Percentiles rank a stretch among this genome's conserved stretches.
phyloP scores from a whole-genome alignment of 495 filamentous ascomycete species.

The Darksidea phi region DNA sequence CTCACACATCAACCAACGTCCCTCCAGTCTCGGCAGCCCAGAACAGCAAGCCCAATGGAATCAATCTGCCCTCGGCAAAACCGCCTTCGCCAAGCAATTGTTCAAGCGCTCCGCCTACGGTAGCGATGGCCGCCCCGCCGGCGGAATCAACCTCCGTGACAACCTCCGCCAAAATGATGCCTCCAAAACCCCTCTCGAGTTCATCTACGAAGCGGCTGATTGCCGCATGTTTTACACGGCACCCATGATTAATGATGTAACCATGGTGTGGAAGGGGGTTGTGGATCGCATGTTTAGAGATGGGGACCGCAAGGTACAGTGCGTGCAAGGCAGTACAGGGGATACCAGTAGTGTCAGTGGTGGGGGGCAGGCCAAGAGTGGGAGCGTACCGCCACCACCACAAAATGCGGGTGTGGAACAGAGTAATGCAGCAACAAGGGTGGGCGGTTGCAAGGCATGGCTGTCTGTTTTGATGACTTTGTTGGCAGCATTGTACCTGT shows the following conservation, averaged over 20 bases:
- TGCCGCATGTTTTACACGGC: constrained; percentile 32
- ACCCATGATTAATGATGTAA: constrained; percentile 23
- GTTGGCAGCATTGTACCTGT: neutral
- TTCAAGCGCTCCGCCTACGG: constrained; percentile 20
- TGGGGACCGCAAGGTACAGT: neutral
- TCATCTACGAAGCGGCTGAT: constrained; percentile 36
- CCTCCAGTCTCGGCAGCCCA: constrained; percentile 8
- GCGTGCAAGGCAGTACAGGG: constrained; percentile 27
- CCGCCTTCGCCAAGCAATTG: constrained; percentile 26
- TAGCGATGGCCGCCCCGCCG: constrained; percentile 1
- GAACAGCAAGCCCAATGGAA: constrained; percentile 25
- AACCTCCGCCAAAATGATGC: constrained; percentile 23
- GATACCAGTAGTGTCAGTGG: constrained; percentile 15
- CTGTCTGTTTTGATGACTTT: neutral
- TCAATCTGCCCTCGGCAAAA: constrained; percentile 24
- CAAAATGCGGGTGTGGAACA: neutral
- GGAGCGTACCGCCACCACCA: constrained; percentile 7
- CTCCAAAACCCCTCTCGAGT: constrained; percentile 31
- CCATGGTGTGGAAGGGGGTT: constrained; percentile 29
- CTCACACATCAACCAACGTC: neutral
- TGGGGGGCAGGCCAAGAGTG: constrained; percentile 20
- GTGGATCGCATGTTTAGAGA: constrained; percentile 27
- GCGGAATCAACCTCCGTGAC: constrained; percentile 29
- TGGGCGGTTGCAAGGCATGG: neutral
- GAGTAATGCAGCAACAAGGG: neutral